phyloP scores from a whole-genome alignment of 108 stramenopile genomes.

The Pseudonitzschia pungens region DNA sequence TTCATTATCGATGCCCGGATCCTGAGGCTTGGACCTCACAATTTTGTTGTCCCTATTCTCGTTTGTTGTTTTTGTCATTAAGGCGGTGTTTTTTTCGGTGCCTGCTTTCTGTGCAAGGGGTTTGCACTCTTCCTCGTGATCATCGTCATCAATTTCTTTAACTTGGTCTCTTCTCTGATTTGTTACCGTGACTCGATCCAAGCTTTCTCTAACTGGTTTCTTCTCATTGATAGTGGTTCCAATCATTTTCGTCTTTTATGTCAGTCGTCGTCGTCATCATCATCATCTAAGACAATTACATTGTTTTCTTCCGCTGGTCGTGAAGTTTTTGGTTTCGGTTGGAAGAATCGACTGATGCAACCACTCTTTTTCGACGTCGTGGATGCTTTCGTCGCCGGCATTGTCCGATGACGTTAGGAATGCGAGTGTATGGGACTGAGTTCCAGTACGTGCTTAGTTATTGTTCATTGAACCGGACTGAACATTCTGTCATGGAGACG shows the following conservation, averaged over 20 bases:
- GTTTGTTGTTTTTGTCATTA: not conserved
- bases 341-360: conserved; percentile 10
- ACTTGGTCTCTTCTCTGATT: too few species aligned
- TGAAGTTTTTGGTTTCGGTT: not conserved
- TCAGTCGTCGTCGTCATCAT: conserved; percentile 6
- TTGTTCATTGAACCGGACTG: too few species aligned
- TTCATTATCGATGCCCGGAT: not conserved
- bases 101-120: not conserved
- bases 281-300: not conserved
- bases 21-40: not conserved
- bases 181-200: too few species aligned
- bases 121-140: not conserved
- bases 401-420: not conserved
- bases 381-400: not conserved
- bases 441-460: too few species aligned
- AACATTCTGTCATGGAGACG: too few species aligned
- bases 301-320: not conserved
- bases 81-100: not conserved
- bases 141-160: conserved; percentile 5
- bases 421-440: too few species aligned
- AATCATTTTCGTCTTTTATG: too few species aligned
- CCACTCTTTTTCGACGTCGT: not conserved
- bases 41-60: not conserved
- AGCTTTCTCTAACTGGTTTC: too few species aligned
- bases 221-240: too few species aligned